Conservation (phyloP, 164 flowering plant genomes). For the Paratinospora sagittata region DNA sequence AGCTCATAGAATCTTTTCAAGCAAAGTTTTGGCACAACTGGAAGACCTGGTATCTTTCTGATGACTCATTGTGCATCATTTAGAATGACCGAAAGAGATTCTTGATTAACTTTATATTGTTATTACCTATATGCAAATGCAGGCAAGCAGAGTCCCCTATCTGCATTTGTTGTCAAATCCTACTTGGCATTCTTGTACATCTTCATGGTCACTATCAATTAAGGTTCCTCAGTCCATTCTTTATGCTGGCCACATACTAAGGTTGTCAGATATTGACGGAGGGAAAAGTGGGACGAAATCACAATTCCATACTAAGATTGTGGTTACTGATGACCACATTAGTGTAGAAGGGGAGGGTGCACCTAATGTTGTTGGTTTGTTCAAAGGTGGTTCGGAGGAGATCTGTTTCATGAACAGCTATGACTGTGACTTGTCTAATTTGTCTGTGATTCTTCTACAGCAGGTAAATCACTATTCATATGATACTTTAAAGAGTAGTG, state of each 20-base stretch:
- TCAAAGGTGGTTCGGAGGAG: constrained; percentile 49
- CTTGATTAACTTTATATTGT: background rate
- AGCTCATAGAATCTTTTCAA: constrained; percentile 83
- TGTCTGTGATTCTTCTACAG: constrained; percentile 69
- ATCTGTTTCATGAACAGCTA: constrained; percentile 48
- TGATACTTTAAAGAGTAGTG: background rate
- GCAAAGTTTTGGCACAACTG: constrained; percentile 62
- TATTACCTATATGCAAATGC: constrained; percentile 8
- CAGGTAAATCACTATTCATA: constrained; percentile 49
- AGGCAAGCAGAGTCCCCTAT: constrained; percentile 63
- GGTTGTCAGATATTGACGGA: constrained; percentile 23
- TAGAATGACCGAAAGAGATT: background rate
- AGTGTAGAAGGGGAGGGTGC: constrained; percentile 83
- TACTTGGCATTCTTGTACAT: constrained; percentile 89
- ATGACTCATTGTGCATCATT: background rate
- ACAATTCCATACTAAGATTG: constrained; percentile 69
- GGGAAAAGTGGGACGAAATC: constrained; percentile 34
- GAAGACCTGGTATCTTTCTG: constrained; percentile 69
- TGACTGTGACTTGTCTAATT: constrained; percentile 72
- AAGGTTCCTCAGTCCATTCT: constrained; percentile 64
- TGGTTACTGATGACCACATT: constrained; percentile 77
- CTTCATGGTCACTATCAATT: constrained; percentile 84
- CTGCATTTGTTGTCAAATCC: constrained; percentile 74
- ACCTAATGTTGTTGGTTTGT: constrained; percentile 74
- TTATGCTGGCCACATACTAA: constrained; percentile 32